Evolutionary conservation across 345 rosid genomes (phyloP).

Genomic region (Chamaenerion angustifolium): DNA sequence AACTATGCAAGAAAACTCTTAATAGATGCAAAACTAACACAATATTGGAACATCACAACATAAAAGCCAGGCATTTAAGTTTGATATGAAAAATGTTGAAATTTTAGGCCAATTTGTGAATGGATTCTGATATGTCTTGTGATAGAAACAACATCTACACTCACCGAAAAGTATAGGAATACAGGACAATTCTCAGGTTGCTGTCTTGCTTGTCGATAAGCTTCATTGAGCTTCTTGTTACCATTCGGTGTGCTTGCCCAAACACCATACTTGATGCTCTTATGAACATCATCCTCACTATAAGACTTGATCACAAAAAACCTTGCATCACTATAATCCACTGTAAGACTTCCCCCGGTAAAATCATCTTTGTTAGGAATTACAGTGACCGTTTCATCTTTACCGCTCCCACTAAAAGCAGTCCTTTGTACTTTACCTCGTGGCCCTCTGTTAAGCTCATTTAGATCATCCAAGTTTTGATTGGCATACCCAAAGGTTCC

Average conservation of each 20-base stretch:
- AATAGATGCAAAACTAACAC: too few relatives aligned
- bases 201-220: conserved; percentile 61
- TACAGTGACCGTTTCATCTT: background rate
- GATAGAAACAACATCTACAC: background rate
- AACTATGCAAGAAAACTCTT: too few relatives aligned
- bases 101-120: too few relatives aligned
- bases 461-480: conserved; percentile 57
- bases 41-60: too few relatives aligned
- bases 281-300: conserved; percentile 97
- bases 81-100: too few relatives aligned
- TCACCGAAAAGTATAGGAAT: conserved; percentile 32
- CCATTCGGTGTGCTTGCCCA: conserved; percentile 98
- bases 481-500: conserved; percentile 18
- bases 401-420: conserved; percentile 10
- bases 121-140: too few relatives aligned
- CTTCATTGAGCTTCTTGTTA: conserved; percentile 70
- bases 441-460: conserved; percentile 72
- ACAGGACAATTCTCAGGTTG: conserved; percentile 46
- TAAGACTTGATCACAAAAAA: conserved; percentile 88
- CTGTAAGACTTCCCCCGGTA: conserved; percentile 42
- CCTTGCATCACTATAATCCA: conserved; percentile 58
- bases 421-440: conserved; percentile 28
- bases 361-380: conserved; percentile 9
- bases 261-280: conserved; percentile 79
- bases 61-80: too few relatives aligned